Conservation (phyloP, 2,329 filamentous ascomycete genomes). For the Cladosporium sp. region DNA sequence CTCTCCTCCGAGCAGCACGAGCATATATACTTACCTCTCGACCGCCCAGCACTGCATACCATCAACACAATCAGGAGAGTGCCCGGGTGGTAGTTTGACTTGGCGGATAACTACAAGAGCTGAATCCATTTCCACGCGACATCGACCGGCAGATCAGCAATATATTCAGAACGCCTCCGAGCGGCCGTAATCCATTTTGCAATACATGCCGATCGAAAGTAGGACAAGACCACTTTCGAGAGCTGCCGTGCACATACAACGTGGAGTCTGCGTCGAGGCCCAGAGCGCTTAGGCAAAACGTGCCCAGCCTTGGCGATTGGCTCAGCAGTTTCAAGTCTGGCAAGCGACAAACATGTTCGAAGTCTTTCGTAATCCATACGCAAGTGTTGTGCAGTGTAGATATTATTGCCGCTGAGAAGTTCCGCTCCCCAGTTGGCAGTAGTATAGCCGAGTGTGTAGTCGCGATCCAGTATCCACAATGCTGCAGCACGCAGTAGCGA, state of each 20-base stretch:
- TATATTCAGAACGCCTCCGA: neutral
- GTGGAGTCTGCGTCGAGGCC: neutral
- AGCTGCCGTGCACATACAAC: neutral
- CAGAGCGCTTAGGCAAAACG: constrained; percentile 7
- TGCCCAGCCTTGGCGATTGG: constrained; percentile 8
- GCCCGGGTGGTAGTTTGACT: neutral
- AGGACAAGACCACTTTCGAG: neutral
- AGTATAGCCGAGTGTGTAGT: too few species aligned
- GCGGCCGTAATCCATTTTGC: neutral
- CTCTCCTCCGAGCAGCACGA: neutral
- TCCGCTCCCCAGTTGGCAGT: too few species aligned
- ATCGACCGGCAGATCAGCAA: neutral
- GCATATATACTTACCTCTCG: constrained; percentile 1
- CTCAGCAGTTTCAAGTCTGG: constrained; percentile 2
- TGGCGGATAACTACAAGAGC: neutral
- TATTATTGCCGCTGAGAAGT: too few species aligned
- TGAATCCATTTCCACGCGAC: neutral
- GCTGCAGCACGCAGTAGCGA: too few species aligned
- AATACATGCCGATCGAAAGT: neutral
- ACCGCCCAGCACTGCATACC: neutral
- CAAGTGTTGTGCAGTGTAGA: too few species aligned
- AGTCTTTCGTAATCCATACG: neutral
- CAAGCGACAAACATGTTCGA: neutral
- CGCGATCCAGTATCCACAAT: too few species aligned
- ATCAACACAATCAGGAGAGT: neutral